phyloP scores from a whole-genome alignment of 805 yeast genomes.

The Metschnikowia gelsemii region DNA sequence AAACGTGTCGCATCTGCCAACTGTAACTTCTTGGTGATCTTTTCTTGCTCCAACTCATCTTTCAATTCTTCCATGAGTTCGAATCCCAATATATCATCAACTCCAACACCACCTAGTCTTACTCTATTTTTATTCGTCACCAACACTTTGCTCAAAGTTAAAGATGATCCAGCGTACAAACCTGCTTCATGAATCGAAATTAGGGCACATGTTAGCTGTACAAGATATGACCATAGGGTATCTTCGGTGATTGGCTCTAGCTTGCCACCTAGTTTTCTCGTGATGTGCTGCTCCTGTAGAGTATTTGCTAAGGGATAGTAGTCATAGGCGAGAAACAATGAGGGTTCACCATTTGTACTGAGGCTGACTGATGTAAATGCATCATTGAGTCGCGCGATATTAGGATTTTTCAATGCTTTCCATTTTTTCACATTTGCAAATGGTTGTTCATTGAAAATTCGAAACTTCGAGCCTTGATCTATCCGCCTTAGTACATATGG shows the following conservation, averaged over 20 bases:
- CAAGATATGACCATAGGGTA: slow-evolving; percentile 69
- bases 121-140: slow-evolving; percentile 71
- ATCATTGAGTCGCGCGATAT: slow-evolving; percentile 67
- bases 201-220: slow-evolving; percentile 73
- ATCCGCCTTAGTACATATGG: slow-evolving; percentile 75
- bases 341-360: slow-evolving; percentile 55
- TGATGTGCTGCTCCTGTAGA: slow-evolving; percentile 64
- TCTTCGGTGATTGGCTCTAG: slow-evolving; percentile 60
- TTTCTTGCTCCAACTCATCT: slow-evolving; percentile 10
- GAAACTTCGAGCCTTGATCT: slow-evolving; percentile 37
- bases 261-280: slow-evolving; percentile 39
- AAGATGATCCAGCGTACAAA: slow-evolving; percentile 57
- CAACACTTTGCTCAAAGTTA: slow-evolving; percentile 68
- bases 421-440: slow-evolving; percentile 65
- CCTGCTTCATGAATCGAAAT: slow-evolving; percentile 63
- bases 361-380: slow-evolving; percentile 86
- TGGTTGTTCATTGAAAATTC: slow-evolving; percentile 50
- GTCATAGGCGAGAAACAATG: slow-evolving; percentile 78
- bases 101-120: slow-evolving; percentile 69
- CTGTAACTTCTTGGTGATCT: slow-evolving; percentile 36
- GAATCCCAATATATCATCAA: slow-evolving; percentile 60
- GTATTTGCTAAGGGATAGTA: slow-evolving; percentile 78
- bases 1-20: slow-evolving; percentile 55
- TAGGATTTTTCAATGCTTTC: slow-evolving; percentile 54
- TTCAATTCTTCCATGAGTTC: slow-evolving; percentile 30